These are phyloP conservation scores for Pyrus pyrifolia DNA, from an alignment of 306 rosid genomes.

Conservation along the genomic window DNA sequence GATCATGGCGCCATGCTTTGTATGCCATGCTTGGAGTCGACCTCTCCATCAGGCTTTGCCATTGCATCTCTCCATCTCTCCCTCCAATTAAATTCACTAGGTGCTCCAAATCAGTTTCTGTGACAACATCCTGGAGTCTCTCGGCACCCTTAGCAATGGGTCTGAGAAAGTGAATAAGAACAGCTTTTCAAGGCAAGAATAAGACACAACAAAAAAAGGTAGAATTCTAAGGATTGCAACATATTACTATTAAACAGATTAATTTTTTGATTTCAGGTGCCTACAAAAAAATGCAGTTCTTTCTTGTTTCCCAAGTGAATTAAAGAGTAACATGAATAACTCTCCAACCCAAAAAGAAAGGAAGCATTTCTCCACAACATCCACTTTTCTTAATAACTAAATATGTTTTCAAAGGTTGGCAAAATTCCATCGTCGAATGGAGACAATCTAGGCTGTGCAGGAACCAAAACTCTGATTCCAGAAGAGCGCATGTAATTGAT, in stretches of 20 bases:
- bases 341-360: neutral
- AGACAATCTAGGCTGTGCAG: neutral
- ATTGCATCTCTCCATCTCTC: conserved; percentile 64
- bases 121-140: conserved; percentile 48
- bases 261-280: neutral
- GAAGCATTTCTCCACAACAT: neutral
- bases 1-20: conserved; percentile 96
- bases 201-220: neutral
- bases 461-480: neutral
- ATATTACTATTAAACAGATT: neutral
- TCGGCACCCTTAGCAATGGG: conserved; percentile 30
- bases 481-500: neutral
- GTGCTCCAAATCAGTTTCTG: conserved; percentile 73
- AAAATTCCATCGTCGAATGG: neutral
- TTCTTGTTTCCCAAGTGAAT: neutral
- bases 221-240: neutral
- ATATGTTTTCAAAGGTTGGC: neutral
- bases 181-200: neutral
- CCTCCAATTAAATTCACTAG: conserved; percentile 69
- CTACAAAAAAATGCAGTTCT: neutral
- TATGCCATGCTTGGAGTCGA: conserved; percentile 71
- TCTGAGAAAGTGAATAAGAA: conserved; percentile 15
- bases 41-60: conserved; percentile 86
- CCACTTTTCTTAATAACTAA: neutral
- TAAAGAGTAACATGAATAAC: neutral